A percentile compares a stretch with the other conserved stretches of the same genome.
phyloP scores from a whole-genome alignment of 176 grass and related monocot genomes.

The Tuctoria greenei region DNA sequence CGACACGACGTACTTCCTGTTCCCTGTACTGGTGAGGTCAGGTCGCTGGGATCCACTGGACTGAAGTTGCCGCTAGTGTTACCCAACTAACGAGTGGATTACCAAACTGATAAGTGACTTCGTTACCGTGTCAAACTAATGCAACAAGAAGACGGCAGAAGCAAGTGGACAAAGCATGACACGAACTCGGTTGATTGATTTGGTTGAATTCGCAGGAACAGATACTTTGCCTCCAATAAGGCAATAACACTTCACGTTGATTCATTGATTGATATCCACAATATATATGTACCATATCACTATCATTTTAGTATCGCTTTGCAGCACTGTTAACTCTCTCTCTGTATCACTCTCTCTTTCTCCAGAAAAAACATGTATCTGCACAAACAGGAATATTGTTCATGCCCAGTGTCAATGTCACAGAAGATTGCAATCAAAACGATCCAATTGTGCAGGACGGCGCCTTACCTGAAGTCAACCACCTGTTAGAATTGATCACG shows the following conservation, averaged over 20 bases:
- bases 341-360: too few species aligned
- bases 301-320: too few species aligned
- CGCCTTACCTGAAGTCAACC: slow-evolving; percentile 34
- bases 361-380: too few species aligned
- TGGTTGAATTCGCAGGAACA: slow-evolving; percentile 12
- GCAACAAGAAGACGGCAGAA: slow-evolving; percentile 11
- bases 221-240: too few species aligned
- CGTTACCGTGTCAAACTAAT: neutral
- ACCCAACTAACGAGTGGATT: slow-evolving; percentile 35
- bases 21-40: slow-evolving; percentile 8
- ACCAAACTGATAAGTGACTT: slow-evolving; percentile 21
- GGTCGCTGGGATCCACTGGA: slow-evolving; percentile 29
- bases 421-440: slow-evolving; percentile 30
- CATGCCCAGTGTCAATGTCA: slow-evolving; percentile 22
- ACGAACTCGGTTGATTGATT: neutral
- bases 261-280: neutral
- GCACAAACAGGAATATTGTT: slow-evolving; percentile 1
- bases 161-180: slow-evolving; percentile 18
- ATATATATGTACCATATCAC: neutral
- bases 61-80: neutral
- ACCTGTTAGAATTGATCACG: too few species aligned
- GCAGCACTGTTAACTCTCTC: too few species aligned
- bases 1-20: neutral
- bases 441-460: slow-evolving; percentile 21
- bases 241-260: neutral